Conservation (phyloP, 768 basidiomycete genomes). For the Mycena capillaripes region DNA sequence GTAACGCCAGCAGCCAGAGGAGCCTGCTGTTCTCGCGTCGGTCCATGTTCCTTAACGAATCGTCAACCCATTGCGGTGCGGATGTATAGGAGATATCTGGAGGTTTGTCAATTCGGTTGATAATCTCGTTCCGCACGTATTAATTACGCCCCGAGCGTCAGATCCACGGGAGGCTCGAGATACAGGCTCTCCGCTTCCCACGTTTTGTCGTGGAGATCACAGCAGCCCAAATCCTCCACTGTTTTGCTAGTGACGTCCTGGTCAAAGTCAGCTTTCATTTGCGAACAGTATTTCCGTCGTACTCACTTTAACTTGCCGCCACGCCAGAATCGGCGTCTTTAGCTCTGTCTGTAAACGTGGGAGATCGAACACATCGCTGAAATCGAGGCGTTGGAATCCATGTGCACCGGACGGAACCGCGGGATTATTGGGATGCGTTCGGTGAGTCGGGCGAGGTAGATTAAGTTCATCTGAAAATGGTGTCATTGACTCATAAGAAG, state of each 20-base stretch:
- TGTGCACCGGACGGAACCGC: slow-evolving; percentile 48
- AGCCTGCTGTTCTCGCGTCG: slow-evolving; percentile 27
- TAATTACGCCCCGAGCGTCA: slow-evolving; percentile 2
- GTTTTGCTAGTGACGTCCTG: slow-evolving; percentile 16
- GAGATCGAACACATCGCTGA: slow-evolving; percentile 52
- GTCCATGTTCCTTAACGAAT: slow-evolving; percentile 19
- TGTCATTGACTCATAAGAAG: neutral
- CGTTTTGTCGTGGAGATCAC: slow-evolving; percentile 46
- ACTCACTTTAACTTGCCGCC: slow-evolving; percentile 52
- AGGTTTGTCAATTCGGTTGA: neutral
- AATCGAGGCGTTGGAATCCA: slow-evolving; percentile 40
- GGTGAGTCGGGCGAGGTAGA: slow-evolving; percentile 51
- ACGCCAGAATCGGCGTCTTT: slow-evolving; percentile 49
- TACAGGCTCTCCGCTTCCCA: slow-evolving; percentile 7
- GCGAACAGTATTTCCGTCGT: neutral
- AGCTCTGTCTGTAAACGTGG: slow-evolving; percentile 44
- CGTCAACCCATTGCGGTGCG: slow-evolving; percentile 35
- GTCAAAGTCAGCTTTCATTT: too few relatives aligned
- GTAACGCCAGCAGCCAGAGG: slow-evolving; percentile 37
- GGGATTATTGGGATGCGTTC: slow-evolving; percentile 52
- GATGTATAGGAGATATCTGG: slow-evolving; percentile 41
- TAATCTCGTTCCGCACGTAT: neutral
- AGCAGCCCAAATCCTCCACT: slow-evolving; percentile 48
- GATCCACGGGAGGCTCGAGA: slow-evolving; percentile 12
- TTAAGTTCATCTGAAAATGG: slow-evolving; percentile 45